phyloP scores from a whole-genome alignment of 345 rosid genomes.

The Eucalyptus pumila region DNA sequence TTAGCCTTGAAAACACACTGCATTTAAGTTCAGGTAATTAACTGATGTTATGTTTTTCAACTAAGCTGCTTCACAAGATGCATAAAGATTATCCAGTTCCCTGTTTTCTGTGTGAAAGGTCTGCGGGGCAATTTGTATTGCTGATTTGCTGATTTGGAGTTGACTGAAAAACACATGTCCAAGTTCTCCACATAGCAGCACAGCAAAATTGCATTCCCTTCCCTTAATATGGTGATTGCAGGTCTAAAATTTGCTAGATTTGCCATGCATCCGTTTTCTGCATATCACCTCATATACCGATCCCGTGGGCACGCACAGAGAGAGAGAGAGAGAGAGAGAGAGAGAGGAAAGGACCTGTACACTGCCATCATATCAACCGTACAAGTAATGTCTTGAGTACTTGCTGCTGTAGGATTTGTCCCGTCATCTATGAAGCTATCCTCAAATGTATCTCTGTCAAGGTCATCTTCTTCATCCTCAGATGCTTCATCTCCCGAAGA shows the following conservation, averaged over 20 bases:
- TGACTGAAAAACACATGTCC: neutral
- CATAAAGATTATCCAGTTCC: neutral
- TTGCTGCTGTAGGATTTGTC: conserved; percentile 36
- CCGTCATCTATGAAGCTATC: conserved; percentile 87
- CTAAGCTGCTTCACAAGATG: neutral
- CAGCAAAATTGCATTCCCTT: no score
- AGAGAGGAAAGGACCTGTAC: conserved; percentile 53
- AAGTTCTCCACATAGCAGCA: neutral
- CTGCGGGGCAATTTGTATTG: neutral
- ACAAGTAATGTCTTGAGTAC: conserved; percentile 43
- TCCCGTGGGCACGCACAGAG: neutral
- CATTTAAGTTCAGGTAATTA: neutral
- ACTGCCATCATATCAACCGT: conserved; percentile 80
- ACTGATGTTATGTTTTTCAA: neutral
- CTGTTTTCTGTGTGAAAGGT: neutral
- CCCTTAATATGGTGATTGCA: neutral
- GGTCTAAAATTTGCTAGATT: neutral
- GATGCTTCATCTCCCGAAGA: conserved; percentile 70
- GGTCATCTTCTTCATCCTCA: conserved; percentile 46
- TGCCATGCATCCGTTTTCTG: neutral
- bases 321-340: neutral
- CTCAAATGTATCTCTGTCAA: conserved; percentile 35
- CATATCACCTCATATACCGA: neutral
- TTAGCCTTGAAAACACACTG: neutral
- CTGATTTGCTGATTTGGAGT: neutral